Evolutionary conservation across 345 rosid species (phyloP), one percentile per base, ranked within the genome.

Genomic region (Eucalyptus guilfoylei): DNA sequence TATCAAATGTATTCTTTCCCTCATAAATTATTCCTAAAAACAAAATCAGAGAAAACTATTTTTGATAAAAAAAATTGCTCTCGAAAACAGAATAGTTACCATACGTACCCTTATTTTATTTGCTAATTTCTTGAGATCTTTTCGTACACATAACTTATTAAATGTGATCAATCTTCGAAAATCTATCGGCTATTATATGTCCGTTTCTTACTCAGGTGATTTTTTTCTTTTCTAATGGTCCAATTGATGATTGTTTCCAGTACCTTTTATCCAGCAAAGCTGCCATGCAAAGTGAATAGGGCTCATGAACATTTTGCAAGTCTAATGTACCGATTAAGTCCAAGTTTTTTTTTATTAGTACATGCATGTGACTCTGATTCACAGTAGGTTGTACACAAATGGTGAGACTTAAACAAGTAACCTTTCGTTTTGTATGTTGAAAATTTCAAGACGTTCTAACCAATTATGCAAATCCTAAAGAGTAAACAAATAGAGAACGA

Each of bases 71-170:
- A 21, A 52, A 52, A 21, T 21, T 21, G 26, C 21, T 21, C 2
- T 1, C 0, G 1, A 4, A 1, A 8, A 52, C 26, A 52, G 0
- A 21, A 52, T 52, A 0, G 0, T 52, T 52, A 52, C 5, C 9
- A 52, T 52, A 52, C 0, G 0, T 52, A 5, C 9, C 5, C 26
- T 52, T 67, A 72, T 12, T 37, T 37, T 72, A 72, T 72, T 8
- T 12, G 3, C 7, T 37, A 21, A 72, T 72, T 37, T 72, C 81
- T 72, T 19, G 81, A n/a, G 76, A 64, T 64, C 40, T 64, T n/a
- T 8, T n/a, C 6, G 11, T 64, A 14, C 10, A 30, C 3, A 34
- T 64, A 16, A n/a, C 11, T 64, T 34, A 64, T 64, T 64, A n/a
- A 32, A 64, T n/a, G 76, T 15, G 76, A 34, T 64, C 37, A 11